phyloP scores from a whole-genome alignment of 768 basidiomycete species.

The Sarcomyxa edulis region DNA sequence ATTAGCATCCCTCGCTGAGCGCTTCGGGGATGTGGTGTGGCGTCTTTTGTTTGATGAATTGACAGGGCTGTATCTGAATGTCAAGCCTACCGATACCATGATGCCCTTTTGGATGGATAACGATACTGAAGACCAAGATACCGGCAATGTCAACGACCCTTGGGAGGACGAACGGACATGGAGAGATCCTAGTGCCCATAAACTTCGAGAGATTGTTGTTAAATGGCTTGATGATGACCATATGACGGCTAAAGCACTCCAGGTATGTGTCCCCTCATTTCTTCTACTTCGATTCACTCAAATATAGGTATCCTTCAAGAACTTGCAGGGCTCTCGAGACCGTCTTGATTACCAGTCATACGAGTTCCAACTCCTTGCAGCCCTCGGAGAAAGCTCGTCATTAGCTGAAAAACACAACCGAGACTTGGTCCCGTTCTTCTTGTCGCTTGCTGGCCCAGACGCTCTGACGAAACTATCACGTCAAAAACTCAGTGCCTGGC shows the following conservation, averaged over 20 bases:
- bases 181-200: conserved; percentile 72
- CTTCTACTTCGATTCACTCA: conserved; percentile 13
- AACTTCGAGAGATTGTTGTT: conserved; percentile 40
- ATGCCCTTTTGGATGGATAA: conserved; percentile 8
- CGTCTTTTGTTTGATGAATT: conserved; percentile 60
- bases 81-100: conserved; percentile 9
- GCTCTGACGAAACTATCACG: conserved; percentile 42
- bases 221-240: conserved; percentile 39
- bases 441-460: conserved; percentile 42
- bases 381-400: conserved; percentile 62
- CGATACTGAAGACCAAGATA: conserved; percentile 8
- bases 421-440: conserved; percentile 81
- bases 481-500: conserved; percentile 66
- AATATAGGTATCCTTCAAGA: background rate
- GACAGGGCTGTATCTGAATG: conserved; percentile 22
- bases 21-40: conserved; percentile 77
- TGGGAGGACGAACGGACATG: conserved; percentile 75
- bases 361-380: conserved; percentile 72
- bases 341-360: conserved; percentile 74
- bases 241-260: conserved; percentile 19
- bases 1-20: conserved; percentile 43
- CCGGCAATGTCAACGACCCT: conserved; percentile 28
- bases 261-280: conserved; percentile 26
- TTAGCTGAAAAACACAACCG: conserved; percentile 86
- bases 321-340: conserved; percentile 32